Conservation (phyloP, 2,329 filamentous ascomycete species). For the Colletotrichum costaricense region DNA sequence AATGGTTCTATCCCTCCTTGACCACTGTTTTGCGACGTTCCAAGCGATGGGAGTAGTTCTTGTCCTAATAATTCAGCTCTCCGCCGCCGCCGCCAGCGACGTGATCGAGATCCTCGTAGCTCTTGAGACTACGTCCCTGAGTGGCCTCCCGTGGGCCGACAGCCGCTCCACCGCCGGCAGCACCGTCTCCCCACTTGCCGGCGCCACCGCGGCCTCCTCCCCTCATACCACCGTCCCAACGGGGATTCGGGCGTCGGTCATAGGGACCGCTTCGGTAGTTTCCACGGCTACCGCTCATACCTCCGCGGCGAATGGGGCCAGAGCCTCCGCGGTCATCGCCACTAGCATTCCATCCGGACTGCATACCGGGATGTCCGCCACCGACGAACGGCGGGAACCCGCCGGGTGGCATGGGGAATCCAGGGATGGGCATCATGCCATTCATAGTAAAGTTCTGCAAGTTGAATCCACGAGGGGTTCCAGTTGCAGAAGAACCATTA, state of each 20-base stretch:
- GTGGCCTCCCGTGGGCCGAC: conserved; percentile 92
- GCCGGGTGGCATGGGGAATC: conserved; percentile 64
- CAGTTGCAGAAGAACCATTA: conserved; percentile 79
- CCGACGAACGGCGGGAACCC: conserved; percentile 68
- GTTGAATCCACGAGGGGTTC: conserved; percentile 93
- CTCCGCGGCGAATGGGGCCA: conserved; percentile 77
- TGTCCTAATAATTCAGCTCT: conserved; percentile 86
- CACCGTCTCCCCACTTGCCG: conserved; percentile 78
- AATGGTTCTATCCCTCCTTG: neutral
- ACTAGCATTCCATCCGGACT: conserved; percentile 61
- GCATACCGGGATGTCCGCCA: conserved; percentile 54
- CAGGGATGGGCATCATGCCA: conserved; percentile 68
- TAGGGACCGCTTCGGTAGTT: conserved; percentile 78
- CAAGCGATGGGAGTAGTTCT: conserved; percentile 15
- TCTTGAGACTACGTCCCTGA: conserved; percentile 92
- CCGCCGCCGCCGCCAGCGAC: conserved; percentile 78
- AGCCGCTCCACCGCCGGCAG: conserved; percentile 77
- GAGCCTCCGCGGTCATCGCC: conserved; percentile 67
- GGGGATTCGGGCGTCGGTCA: conserved; percentile 73
- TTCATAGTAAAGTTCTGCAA: conserved; percentile 77
- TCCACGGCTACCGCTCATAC: conserved; percentile 60
- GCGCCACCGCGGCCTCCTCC: conserved; percentile 60
- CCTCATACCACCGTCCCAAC: conserved; percentile 62
- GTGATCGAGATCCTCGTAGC: conserved; percentile 97
- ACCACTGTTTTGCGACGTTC: neutral